A percentile compares a stretch with the other conserved stretches of the same genome.
Conservation (phyloP, 768 basidiomycete genomes). For the Multifurca ochricompacta region DNA sequence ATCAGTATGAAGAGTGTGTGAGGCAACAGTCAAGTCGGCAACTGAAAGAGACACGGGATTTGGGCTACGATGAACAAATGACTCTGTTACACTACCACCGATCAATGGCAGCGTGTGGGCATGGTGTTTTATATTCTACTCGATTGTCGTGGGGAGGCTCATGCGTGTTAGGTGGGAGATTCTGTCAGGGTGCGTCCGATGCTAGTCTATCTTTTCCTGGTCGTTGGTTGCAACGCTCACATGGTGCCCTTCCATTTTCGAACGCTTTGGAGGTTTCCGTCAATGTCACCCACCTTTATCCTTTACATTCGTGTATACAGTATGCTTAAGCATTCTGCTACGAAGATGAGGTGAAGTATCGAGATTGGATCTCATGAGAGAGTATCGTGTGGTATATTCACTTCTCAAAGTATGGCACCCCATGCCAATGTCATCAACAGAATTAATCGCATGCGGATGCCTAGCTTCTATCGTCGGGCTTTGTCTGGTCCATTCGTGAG, state of each 20-base stretch:
- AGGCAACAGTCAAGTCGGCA: too few relatives aligned
- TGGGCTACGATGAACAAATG: too few relatives aligned
- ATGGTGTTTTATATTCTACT: constrained; percentile 23
- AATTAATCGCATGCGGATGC: too few relatives aligned
- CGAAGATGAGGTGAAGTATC: constrained; percentile 4
- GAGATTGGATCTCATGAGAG: too few relatives aligned
- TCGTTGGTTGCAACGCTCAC: not conserved
- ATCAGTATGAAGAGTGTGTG: too few relatives aligned
- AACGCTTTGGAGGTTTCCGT: constrained; percentile 1
- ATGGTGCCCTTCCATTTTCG: not conserved
- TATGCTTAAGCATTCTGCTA: constrained; percentile 24
- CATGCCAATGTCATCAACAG: too few relatives aligned
- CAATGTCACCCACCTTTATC: not conserved
- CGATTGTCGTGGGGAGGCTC: constrained; percentile 22
- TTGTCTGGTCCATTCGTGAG: not conserved
- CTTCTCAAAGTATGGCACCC: constrained; percentile 22
- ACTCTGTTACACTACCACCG: constrained; percentile 13
- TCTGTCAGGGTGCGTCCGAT: constrained; percentile 20
- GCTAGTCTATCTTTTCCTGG: not conserved
- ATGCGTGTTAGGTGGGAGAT: constrained; percentile 26
- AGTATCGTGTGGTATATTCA: not conserved
- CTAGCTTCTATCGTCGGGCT: too few relatives aligned
- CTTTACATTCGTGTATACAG: too few relatives aligned
- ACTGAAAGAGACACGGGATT: too few relatives aligned
- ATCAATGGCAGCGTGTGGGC: constrained; percentile 22